Conservation (phyloP, 2,329 filamentous ascomycete genomes). For the Nothophoma quercina region DNA sequence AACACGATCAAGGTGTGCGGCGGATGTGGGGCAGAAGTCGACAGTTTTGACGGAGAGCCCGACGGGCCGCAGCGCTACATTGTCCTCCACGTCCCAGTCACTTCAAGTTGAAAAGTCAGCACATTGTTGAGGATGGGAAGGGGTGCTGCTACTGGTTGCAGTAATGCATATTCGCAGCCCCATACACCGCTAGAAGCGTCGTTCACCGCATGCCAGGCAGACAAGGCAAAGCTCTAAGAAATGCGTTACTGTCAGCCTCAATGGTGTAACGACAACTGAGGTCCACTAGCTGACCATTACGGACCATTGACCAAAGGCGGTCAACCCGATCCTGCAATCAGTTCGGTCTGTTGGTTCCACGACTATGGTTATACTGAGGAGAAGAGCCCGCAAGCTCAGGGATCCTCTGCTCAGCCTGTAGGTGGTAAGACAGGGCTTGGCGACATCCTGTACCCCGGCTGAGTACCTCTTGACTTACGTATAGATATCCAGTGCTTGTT, state of each 20-base stretch:
- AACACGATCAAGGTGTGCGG: too few relatives aligned
- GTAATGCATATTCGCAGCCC: not conserved
- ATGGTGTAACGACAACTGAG: not conserved
- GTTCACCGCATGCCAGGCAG: not conserved
- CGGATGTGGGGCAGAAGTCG: too few relatives aligned
- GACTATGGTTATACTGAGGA: not conserved
- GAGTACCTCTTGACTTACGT: not conserved
- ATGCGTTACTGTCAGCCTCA: slow-evolving; percentile 4
- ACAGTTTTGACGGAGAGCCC: too few relatives aligned
- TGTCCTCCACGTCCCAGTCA: not conserved
- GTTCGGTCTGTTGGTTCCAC: not conserved
- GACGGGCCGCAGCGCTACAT: not conserved
- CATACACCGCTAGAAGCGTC: not conserved
- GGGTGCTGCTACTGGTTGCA: not conserved
- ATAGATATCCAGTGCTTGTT: not conserved
- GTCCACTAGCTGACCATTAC: not conserved
- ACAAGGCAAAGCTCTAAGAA: not conserved
- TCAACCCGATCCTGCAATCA: not conserved
- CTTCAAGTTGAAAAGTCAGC: slow-evolving; percentile 2
- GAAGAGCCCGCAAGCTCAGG: not conserved
- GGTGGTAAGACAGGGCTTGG: too few relatives aligned
- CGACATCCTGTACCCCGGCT: too few relatives aligned
- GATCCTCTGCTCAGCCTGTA: not conserved
- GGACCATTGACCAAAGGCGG: not conserved
- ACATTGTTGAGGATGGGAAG: not conserved